A percentile compares a stretch with the other conserved stretches of the same genome.
These are phyloP conservation scores for Primulina eburnea DNA, from an alignment of 257 asterid genomes.

Conservation along the genomic window DNA sequence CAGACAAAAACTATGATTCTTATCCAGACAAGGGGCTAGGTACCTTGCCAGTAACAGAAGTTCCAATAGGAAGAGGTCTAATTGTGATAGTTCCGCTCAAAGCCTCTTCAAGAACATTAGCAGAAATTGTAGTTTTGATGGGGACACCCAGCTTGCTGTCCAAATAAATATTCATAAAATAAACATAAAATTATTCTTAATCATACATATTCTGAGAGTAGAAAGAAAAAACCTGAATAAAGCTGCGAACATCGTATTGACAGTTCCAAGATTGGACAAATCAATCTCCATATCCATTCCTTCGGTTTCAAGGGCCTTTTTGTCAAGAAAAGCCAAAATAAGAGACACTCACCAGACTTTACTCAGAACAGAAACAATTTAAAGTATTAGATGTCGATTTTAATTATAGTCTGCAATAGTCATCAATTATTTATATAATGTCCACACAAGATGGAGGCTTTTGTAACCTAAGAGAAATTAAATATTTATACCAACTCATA, in stretches of 20 bases:
- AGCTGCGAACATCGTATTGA: slow-evolving; percentile 98
- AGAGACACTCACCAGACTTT: background rate
- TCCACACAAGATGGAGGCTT: background rate
- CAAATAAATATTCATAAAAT: slow-evolving; percentile 19
- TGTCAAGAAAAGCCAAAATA: slow-evolving; percentile 4
- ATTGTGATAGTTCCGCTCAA: slow-evolving; percentile 52
- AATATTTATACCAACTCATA: too few species aligned
- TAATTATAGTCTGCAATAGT: background rate
- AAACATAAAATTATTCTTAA: slow-evolving; percentile 20
- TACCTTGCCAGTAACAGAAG: slow-evolving; percentile 57
- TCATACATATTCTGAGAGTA: background rate
- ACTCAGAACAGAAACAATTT: background rate
- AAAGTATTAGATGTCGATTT: background rate
- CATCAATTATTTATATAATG: background rate
- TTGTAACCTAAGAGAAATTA: background rate
- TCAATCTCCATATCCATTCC: slow-evolving; percentile 99
- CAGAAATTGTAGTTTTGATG: slow-evolving; percentile 59
- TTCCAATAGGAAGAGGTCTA: slow-evolving; percentile 55
- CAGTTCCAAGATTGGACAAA: slow-evolving; percentile 98
- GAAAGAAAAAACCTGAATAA: slow-evolving; percentile 66
- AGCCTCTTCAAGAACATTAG: slow-evolving; percentile 98
- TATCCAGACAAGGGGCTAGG: slow-evolving; percentile 18
- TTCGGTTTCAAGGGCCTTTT: slow-evolving; percentile 88
- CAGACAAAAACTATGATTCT: slow-evolving; percentile 9
- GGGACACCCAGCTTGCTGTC: slow-evolving; percentile 62